These are phyloP conservation scores for Halteria grandinella DNA, from an alignment of 73 alveolate genomes.

Conservation along the genomic window DNA sequence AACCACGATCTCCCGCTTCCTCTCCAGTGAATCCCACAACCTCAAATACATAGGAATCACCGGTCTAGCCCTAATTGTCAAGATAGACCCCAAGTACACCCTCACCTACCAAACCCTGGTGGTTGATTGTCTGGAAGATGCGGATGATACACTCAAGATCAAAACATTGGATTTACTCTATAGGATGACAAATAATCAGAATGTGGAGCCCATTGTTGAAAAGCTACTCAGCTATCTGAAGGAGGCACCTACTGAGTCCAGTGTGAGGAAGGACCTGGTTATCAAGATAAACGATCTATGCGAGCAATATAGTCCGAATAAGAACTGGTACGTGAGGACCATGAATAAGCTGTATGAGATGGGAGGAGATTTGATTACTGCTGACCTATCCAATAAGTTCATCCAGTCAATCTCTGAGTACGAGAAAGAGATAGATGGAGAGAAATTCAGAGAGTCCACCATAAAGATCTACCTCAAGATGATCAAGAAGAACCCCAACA, in stretches of 20 bases:
- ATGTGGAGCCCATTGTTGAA: constrained; percentile 95
- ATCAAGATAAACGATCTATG: constrained; percentile 84
- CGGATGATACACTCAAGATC: constrained; percentile 97
- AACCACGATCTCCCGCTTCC: constrained; percentile 89
- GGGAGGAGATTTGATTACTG: constrained; percentile 91
- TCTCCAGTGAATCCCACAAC: constrained; percentile 90
- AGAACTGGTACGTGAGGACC: constrained; percentile 91
- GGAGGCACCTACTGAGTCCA: constrained; percentile 85
- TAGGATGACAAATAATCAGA: constrained; percentile 96
- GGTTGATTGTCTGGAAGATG: constrained; percentile 98
- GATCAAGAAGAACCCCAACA: constrained; percentile 79
- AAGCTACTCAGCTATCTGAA: constrained; percentile 90
- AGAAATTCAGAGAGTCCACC: constrained; percentile 82
- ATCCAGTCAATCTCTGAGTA: constrained; percentile 85
- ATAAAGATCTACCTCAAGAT: constrained; percentile 84
- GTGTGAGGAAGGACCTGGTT: constrained; percentile 84
- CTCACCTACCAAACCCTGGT: constrained; percentile 94
- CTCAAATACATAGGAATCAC: constrained; percentile 95
- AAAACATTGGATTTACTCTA: constrained; percentile 95
- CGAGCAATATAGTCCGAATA: constrained; percentile 90
- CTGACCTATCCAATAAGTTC: constrained; percentile 81
- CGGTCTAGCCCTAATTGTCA: constrained; percentile 92
- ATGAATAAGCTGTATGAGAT: constrained; percentile 91
- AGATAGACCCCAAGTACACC: constrained; percentile 92
- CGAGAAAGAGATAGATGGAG: constrained; percentile 85